A percentile compares a stretch with the other conserved stretches of the same genome.
These are phyloP conservation scores for Prunus persica DNA, from an alignment of 306 rosid genomes.

Conservation along the genomic window Prunus_persica_NCBIv2 NC_034009.1:2450501-2451000, in stretches of 20 bases:
- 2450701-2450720: background rate
- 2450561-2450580: constrained; percentile 11
- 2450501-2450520: constrained; percentile 79
- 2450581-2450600: constrained; percentile 17
- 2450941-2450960: background rate
- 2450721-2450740: background rate
- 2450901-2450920: background rate
- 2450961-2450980: background rate
- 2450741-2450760: background rate
- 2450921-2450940: background rate
- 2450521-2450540: constrained; percentile 82
- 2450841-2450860: background rate
- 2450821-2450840: background rate
- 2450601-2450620: background rate
- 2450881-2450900: background rate
- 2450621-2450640: background rate
- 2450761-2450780: background rate
- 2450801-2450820: background rate
- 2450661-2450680: background rate
- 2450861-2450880: background rate
- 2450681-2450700: background rate
- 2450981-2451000: background rate
- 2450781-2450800: background rate
- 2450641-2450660: background rate
- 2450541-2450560: constrained; percentile 28